Evolutionary conservation across 2,329 filamentous ascomycete genomes (phyloP).

Genomic region (Teratosphaeria epicoccoides): DNA sequence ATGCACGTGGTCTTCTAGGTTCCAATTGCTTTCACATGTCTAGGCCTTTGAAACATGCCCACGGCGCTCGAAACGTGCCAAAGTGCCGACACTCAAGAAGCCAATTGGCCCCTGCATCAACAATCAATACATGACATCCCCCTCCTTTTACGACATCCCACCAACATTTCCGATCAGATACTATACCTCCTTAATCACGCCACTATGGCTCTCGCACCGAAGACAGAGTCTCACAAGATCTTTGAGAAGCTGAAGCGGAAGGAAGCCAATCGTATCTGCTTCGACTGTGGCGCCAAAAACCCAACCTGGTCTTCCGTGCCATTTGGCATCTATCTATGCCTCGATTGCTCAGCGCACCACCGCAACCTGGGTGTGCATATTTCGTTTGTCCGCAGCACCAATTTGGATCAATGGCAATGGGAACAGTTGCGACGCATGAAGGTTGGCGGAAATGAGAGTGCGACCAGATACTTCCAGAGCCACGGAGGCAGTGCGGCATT

Average conservation of each 20-base stretch:
- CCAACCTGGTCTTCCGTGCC: conserved; percentile 90
- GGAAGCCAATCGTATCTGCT: conserved; percentile 96
- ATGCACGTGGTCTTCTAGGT: no score
- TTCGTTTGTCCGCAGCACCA: conserved; percentile 96
- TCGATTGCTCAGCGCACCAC: conserved; percentile 95
- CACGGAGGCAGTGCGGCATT: conserved; percentile 90
- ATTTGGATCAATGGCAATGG: conserved; percentile 99
- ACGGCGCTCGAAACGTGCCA: no score
- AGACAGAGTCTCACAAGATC: conserved; percentile 91
- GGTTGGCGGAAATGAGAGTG: conserved; percentile 94
- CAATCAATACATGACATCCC: no score
- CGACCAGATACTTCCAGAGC: conserved; percentile 95
- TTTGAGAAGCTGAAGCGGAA: conserved; percentile 96
- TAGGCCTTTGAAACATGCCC: no score
- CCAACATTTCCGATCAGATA: neutral
- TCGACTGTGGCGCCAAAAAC: conserved; percentile 95
- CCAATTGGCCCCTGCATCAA: no score
- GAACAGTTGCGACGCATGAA: conserved; percentile 96
- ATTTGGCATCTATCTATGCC: conserved; percentile 93
- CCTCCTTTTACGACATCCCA: neutral
- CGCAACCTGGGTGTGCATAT: conserved; percentile 97
- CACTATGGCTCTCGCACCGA: conserved; percentile 53
- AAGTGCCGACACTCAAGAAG: no score
- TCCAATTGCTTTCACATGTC: no score
- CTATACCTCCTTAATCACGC: neutral